Conservation (phyloP, 306 rosid species). For the Vigna hirtella region DNA sequence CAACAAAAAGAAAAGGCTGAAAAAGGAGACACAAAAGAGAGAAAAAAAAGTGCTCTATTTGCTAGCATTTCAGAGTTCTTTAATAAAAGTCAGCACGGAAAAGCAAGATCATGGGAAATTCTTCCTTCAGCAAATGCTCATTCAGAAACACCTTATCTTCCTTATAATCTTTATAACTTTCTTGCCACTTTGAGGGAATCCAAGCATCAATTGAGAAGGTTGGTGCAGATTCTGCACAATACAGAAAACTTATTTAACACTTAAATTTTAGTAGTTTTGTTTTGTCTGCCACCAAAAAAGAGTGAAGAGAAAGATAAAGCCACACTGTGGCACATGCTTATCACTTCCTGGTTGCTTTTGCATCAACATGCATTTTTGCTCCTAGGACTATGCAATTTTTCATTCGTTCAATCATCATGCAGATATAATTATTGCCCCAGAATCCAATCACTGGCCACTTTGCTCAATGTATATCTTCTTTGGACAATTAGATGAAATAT, state of each 20-base stretch:
- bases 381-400: slow-evolving; percentile 1
- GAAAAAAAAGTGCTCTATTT: not conserved
- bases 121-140: slow-evolving; percentile 39
- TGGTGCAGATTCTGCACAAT: slow-evolving; percentile 40
- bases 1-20: slow-evolving; percentile 17
- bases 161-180: slow-evolving; percentile 27
- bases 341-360: slow-evolving; percentile 47
- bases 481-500: not conserved
- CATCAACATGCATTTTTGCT: slow-evolving; percentile 42
- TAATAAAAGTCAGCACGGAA: slow-evolving; percentile 35
- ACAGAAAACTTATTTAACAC: slow-evolving; percentile 42
- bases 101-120: slow-evolving; percentile 24
- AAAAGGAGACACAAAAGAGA: not conserved
- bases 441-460: slow-evolving; percentile 28
- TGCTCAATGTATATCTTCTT: slow-evolving; percentile 13
- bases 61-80: slow-evolving; percentile 27
- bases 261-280: slow-evolving; percentile 16
- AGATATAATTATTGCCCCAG: slow-evolving; percentile 36
- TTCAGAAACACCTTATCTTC: slow-evolving; percentile 43
- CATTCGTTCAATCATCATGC: not conserved
- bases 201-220: slow-evolving; percentile 33
- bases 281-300: slow-evolving; percentile 48
- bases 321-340: slow-evolving; percentile 41
- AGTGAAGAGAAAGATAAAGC: not conserved
- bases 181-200: slow-evolving; percentile 47